phyloP scores from a whole-genome alignment of 352 stramenopile species.

The Globisporangium lucens region DNA sequence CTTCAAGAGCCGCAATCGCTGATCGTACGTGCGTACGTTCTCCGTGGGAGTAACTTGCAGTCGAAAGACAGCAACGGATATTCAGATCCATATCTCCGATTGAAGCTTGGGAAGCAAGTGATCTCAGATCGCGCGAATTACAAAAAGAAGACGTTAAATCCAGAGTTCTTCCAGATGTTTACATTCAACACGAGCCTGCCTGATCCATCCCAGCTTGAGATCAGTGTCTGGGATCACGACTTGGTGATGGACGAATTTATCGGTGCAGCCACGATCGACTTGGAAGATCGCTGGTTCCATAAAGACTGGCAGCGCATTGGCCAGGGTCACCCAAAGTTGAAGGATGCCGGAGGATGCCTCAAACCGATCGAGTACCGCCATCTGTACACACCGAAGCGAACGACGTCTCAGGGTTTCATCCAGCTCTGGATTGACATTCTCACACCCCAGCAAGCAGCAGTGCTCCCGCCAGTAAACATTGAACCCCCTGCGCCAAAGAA shows the following conservation, averaged over 20 bases:
- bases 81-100: slow-evolving; percentile 72
- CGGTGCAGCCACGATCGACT: slow-evolving; percentile 87
- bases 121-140: slow-evolving; percentile 65
- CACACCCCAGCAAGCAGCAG: slow-evolving; percentile 56
- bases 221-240: slow-evolving; percentile 80
- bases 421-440: slow-evolving; percentile 91
- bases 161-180: slow-evolving; percentile 75
- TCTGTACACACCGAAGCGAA: slow-evolving; percentile 72
- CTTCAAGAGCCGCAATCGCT: slow-evolving; percentile 54
- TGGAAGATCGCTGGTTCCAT: slow-evolving; percentile 94
- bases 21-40: slow-evolving; percentile 71
- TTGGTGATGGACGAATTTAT: slow-evolving; percentile 85
- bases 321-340: slow-evolving; percentile 22
- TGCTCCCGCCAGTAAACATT: slow-evolving; percentile 68
- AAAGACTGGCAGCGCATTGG: slow-evolving; percentile 75
- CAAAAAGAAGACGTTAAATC: slow-evolving; percentile 75
- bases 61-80: slow-evolving; percentile 78
- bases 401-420: slow-evolving; percentile 64
- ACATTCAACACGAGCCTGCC: slow-evolving; percentile 67
- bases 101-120: slow-evolving; percentile 70
- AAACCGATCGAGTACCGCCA: slow-evolving; percentile 90
- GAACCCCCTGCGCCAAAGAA: slow-evolving; percentile 52
- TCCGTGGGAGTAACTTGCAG: slow-evolving; percentile 68
- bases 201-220: slow-evolving; percentile 73
- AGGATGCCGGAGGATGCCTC: slow-evolving; percentile 22